Evolutionary conservation across 257 asterid genomes (phyloP), one percentile per base, ranked within the genome.

Genomic region (Solanum ossicruentum): DNA sequence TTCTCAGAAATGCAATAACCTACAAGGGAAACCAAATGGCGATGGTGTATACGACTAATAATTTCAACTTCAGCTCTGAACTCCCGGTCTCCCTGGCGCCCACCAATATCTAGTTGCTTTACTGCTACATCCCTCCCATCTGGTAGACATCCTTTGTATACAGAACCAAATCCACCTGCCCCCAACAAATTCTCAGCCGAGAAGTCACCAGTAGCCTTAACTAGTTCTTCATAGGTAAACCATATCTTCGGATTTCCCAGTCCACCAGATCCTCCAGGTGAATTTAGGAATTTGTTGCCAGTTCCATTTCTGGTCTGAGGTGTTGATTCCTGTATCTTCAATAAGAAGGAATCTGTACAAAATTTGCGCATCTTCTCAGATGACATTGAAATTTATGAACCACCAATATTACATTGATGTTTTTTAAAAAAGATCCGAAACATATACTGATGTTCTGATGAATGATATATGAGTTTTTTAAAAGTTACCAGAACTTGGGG

Each of bases 51-150:
- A 56, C 99, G 98, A 66, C 98, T 89, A 77, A 97, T 95, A 81
- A 91, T 97, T 91, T 97, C 99, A 8, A 95, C 99, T 92, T 97
- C 99, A 15, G 99, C 91, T 92, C 92, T 91, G 87, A 97, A 97
- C 87, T 97, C 99, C 84, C 98, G 88, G 87, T 97, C 99, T 73
- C 98, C 98, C 85, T 97, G 98, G 17, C 96, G 91, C 54, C 98
- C 98, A 86, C 93, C 96, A 56, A 84, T 87, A 86, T 94, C 90
- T 70, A 97, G 88, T 87, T 91, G 95, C 92, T 97, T 97, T 85
- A 97, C 94, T n/a, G 99, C 99, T 15, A 97, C 93, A 83, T 86
- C 97, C 86, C 91, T 91, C 58, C 98, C 97, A 89, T 95, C 98
- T 58, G 63, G 87, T 85, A 95, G 92, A 52, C 2, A 60, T 72